Conservation (phyloP, 2,329 filamentous ascomycete species). For the Ilyonectria mors-panacis region DNA sequence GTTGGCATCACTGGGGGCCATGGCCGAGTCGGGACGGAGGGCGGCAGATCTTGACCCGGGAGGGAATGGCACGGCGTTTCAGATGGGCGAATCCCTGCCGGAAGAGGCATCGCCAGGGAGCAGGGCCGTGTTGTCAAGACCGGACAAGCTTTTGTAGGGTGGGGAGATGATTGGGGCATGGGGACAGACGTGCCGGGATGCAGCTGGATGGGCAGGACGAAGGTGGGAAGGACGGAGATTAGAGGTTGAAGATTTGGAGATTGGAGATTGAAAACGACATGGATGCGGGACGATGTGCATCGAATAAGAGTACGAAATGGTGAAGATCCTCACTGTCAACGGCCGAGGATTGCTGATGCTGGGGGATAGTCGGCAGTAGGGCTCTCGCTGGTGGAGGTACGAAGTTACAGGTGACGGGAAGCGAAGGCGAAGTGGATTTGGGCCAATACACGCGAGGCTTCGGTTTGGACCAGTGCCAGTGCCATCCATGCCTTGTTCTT, state of each 20-base stretch:
- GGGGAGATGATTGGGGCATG: conserved; percentile 35
- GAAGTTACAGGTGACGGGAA: neutral
- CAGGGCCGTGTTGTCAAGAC: conserved; percentile 53
- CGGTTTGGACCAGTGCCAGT: neutral
- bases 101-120: conserved; percentile 42
- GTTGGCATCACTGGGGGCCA: conserved; percentile 33
- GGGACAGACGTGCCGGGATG: conserved; percentile 31
- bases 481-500: neutral
- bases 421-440: neutral
- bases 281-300: neutral
- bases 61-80: conserved; percentile 53
- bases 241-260: conserved; percentile 20
- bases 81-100: conserved; percentile 52
- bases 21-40: conserved; percentile 18
- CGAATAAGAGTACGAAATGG: neutral
- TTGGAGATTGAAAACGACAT: conserved; percentile 19
- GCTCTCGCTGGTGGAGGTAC: neutral
- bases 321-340: neutral
- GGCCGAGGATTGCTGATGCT: neutral
- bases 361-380: neutral
- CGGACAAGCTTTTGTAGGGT: conserved; percentile 57
- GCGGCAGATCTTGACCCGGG: conserved; percentile 45
- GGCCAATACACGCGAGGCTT: neutral
- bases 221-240: conserved; percentile 16
- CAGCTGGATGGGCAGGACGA: conserved; percentile 20